Percentiles rank a stretch among this genome's conserved stretches.
Conservation (phyloP, 2,329 filamentous ascomycete genomes). For the Alternaria ethzedia region DNA sequence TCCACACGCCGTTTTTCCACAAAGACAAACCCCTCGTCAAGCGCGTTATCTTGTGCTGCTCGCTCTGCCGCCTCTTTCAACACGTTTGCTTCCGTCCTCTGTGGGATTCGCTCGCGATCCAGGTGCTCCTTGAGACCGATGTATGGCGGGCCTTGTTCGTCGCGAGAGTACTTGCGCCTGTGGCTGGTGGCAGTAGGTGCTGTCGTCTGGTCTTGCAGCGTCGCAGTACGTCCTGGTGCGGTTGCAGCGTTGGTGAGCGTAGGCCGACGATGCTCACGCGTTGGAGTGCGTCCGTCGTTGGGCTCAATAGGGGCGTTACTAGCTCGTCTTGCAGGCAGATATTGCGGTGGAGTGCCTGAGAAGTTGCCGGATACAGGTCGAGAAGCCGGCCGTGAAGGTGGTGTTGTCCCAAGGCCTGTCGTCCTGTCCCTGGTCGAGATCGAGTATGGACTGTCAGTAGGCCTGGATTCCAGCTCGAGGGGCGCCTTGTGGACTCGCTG, state of each 20-base stretch:
- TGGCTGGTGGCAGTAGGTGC: conserved; percentile 52
- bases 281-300: conserved; percentile 44
- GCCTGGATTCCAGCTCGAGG: conserved; percentile 33
- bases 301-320: conserved; percentile 45
- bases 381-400: conserved; percentile 43
- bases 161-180: conserved; percentile 68
- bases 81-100: conserved; percentile 46
- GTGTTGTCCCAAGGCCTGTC: conserved; percentile 35
- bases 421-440: conserved; percentile 41
- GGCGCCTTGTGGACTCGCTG: conserved; percentile 39
- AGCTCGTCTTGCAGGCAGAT: conserved; percentile 31
- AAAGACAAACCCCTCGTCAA: conserved; percentile 93
- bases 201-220: conserved; percentile 45
- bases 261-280: conserved; percentile 52
- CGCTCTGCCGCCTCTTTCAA: conserved; percentile 62
- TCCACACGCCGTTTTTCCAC: conserved; percentile 95
- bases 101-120: conserved; percentile 52
- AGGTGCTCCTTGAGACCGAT: conserved; percentile 58
- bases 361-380: conserved; percentile 38
- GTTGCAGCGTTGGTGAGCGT: conserved; percentile 53
- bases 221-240: conserved; percentile 51
- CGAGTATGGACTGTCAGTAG: conserved; percentile 39
- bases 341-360: conserved; percentile 32
- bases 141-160: conserved; percentile 51
- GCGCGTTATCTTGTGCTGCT: conserved; percentile 83